phyloP scores from a whole-genome alignment of 2,329 filamentous ascomycete genomes.

The Rhexocercosporidium sp. region DNA sequence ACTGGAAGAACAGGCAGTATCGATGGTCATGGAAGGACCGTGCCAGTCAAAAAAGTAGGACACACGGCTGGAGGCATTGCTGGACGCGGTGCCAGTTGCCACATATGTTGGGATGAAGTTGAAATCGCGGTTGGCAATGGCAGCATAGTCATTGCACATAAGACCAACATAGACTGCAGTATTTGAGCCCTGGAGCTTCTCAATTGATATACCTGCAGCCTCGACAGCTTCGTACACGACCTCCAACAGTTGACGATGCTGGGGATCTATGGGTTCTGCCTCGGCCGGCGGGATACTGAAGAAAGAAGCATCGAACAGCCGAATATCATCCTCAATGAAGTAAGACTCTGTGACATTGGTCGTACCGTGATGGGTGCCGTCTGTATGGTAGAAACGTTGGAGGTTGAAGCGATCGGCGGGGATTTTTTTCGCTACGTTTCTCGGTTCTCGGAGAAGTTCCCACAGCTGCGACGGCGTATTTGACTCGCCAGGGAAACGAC shows the following conservation, averaged over 20 bases:
- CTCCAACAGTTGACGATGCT: constrained; percentile 53
- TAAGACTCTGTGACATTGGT: constrained; percentile 17
- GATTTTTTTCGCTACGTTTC: background rate
- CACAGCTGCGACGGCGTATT: constrained; percentile 32
- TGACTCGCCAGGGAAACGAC: constrained; percentile 13
- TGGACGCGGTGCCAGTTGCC: constrained; percentile 37
- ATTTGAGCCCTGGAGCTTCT: background rate
- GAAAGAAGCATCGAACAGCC: constrained; percentile 27
- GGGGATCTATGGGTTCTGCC: constrained; percentile 40
- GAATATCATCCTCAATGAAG: constrained; percentile 17
- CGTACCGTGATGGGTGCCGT: constrained; percentile 28
- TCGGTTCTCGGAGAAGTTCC: background rate
- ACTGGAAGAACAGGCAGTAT: constrained; percentile 62
- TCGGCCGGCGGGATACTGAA: constrained; percentile 25
- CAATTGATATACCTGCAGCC: constrained; percentile 11
- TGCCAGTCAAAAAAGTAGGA: constrained; percentile 58
- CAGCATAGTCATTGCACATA: constrained; percentile 39
- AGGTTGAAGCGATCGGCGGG: background rate
- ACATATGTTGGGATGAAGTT: constrained; percentile 5
- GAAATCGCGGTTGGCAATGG: background rate
- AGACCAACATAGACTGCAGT: constrained; percentile 56
- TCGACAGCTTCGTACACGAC: constrained; percentile 37
- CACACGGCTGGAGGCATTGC: constrained; percentile 58
- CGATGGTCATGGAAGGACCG: constrained; percentile 57
- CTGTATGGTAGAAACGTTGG: constrained; percentile 53